Conservation (phyloP, 345 rosid species). For the Mallotus nudiflorus region DNA sequence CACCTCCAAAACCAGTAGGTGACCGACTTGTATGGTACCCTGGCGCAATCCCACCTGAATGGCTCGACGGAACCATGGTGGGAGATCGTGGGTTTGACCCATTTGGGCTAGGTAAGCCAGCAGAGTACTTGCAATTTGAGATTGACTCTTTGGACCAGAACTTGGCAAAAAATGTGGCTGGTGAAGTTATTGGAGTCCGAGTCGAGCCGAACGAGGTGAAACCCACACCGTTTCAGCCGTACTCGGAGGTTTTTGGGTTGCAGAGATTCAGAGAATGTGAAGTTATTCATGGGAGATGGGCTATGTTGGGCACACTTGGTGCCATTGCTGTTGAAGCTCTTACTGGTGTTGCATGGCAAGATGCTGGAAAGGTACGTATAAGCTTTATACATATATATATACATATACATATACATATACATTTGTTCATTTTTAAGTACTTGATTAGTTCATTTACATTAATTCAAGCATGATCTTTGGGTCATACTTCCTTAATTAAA, state of each 20-base stretch:
- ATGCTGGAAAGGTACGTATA: constrained; percentile 61
- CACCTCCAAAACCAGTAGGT: constrained; percentile 4
- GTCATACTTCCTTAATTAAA: too few relatives aligned
- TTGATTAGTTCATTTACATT: too few relatives aligned
- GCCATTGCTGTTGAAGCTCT: constrained; percentile 68
- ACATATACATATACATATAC: too few relatives aligned
- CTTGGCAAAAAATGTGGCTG: constrained; percentile 76
- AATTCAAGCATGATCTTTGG: too few relatives aligned
- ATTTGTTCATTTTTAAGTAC: too few relatives aligned
- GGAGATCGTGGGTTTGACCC: constrained; percentile 96
- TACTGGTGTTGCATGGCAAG: constrained; percentile 76
- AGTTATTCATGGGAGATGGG: constrained; percentile 92
- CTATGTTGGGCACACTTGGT: constrained; percentile 79
- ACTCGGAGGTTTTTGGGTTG: constrained; percentile 76
- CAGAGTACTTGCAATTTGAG: constrained; percentile 82
- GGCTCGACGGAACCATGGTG: constrained; percentile 79
- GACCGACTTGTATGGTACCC: constrained; percentile 80
- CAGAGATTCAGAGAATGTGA: constrained; percentile 93
- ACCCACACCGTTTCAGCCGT: constrained; percentile 87
- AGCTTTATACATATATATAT: too few relatives aligned
- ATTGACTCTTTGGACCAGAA: constrained; percentile 84
- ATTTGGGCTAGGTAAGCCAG: constrained; percentile 79
- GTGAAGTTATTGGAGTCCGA: constrained; percentile 60
- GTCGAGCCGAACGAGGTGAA: constrained; percentile 50
- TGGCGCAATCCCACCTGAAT: constrained; percentile 62